Evolutionary conservation across 768 basidiomycete species (phyloP).

Genomic region (Rhodotorula diobovata): DNA sequence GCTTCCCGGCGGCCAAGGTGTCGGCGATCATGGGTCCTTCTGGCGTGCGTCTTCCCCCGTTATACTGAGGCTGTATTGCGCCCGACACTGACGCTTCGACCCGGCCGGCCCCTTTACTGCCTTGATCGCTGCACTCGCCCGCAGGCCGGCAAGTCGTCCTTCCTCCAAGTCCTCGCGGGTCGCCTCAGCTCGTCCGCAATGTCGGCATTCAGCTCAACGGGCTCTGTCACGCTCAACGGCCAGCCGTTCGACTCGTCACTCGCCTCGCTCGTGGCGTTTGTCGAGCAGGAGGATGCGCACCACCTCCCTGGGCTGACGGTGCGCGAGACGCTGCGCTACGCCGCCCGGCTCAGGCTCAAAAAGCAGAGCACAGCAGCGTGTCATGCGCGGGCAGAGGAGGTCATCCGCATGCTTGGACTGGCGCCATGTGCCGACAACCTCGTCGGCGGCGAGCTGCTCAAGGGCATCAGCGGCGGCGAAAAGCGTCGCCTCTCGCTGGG

Average conservation of each 20-base stretch:
- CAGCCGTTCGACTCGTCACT: constrained; percentile 27
- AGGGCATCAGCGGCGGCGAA: constrained; percentile 56
- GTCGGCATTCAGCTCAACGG: constrained; percentile 46
- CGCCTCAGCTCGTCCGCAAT: constrained; percentile 46
- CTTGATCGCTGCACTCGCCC: constrained; percentile 1
- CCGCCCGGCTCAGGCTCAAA: constrained; percentile 49
- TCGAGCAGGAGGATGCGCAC: constrained; percentile 51
- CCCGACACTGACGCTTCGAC: too few relatives aligned
- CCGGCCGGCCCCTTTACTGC: constrained; percentile 18
- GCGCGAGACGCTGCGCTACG: constrained; percentile 49
- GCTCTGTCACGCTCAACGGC: constrained; percentile 47
- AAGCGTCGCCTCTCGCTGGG: constrained; percentile 54
- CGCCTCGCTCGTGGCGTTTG: constrained; percentile 46
- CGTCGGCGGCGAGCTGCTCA: constrained; percentile 49
- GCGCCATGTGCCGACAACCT: constrained; percentile 53
- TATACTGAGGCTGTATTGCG: too few relatives aligned
- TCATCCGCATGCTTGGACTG: constrained; percentile 52
- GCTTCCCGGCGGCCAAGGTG: constrained; percentile 49
- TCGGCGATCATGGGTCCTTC: constrained; percentile 47
- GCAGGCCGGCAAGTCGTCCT: constrained; percentile 47
- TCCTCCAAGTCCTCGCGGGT: constrained; percentile 49
- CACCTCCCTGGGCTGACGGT: constrained; percentile 47
- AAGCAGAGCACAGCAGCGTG: constrained; percentile 46
- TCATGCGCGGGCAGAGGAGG: constrained; percentile 53
- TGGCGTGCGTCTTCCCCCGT: constrained; percentile 17